Evolutionary conservation across 1,139 yeast species (phyloP), one percentile per base, ranked within the genome.

Genomic region (Blastobotrys capitulatus): DNA sequence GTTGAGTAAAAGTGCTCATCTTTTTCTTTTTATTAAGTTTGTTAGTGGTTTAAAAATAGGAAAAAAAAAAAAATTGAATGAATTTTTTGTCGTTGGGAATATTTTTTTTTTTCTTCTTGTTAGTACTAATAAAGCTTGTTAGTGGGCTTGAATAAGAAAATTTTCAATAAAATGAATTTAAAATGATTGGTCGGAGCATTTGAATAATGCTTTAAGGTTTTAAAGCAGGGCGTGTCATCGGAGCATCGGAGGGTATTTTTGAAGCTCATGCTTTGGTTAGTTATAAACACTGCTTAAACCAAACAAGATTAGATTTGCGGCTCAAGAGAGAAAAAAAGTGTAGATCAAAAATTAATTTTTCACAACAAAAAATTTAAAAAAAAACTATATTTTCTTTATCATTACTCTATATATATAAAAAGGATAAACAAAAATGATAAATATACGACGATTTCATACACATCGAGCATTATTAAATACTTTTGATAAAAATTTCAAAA

Each of bases 1-100:
- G 82, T 59, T 90, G 83, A 42, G 95, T 85, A 68, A 86, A 75
- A 48, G 95, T 79, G 57, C 86, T 79, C 88, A 83, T 82, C 57
- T 7, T 10, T 31, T 32, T 20, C 5, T 22, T 22, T 22, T 22
- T 22, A 7, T 22, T 22, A 22, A 22, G n/a, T 22, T 22, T 22
- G 15, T 7, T 16, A n/a, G 16, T 32, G 18, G 4, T 26, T 19
- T 9, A 26, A 16, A 15, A 37, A 32, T 13, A 18, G 27, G n/a
- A 16, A 41, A 19, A 18, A 16, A 18, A 41, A 19, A 19, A 13
- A 6, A 29, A 6, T 29, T 4, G 4, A 29, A 9, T 12, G n/a
- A 6, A 6, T 29, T 29, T 12, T 12, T 13, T 29, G 32, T 29
- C n/a, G 32, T 29, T 29, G 32, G 32, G 32, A 29, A 29, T 6